A percentile compares a stretch with the other conserved stretches of the same genome.
Conservation (phyloP, 2,329 filamentous ascomycete genomes). For the Lachnellula arida region DNA sequence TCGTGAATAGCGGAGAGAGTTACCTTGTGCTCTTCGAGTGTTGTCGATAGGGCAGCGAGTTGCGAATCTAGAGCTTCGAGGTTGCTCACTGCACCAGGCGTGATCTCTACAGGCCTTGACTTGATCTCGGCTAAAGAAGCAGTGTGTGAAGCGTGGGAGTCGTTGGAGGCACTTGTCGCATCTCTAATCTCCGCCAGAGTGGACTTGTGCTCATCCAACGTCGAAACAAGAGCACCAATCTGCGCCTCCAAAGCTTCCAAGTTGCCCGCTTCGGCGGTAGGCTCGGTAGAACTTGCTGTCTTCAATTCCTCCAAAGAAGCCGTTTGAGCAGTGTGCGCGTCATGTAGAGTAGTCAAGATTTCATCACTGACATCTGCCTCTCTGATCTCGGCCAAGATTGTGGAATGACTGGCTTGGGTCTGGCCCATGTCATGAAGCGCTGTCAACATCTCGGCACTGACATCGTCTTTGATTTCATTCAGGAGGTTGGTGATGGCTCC, state of each 20-base stretch:
- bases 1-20: slow-evolving; percentile 9
- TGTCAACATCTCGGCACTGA: slow-evolving; percentile 30
- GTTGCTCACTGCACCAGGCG: background rate
- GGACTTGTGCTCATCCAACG: slow-evolving; percentile 18
- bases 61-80: background rate
- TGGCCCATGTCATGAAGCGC: slow-evolving; percentile 25
- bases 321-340: slow-evolving; percentile 14
- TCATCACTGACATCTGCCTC: slow-evolving; percentile 30
- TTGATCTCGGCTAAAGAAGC: slow-evolving; percentile 10
- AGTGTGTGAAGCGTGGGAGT: slow-evolving; percentile 8
- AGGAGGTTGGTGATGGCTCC: slow-evolving; percentile 21
- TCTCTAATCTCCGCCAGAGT: slow-evolving; percentile 11
- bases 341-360: slow-evolving; percentile 29
- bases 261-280: background rate
- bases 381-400: slow-evolving; percentile 22
- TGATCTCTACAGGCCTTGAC: background rate
- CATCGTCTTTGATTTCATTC: slow-evolving; percentile 30
- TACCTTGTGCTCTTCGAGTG: slow-evolving; percentile 8
- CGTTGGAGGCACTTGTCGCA: slow-evolving; percentile 9
- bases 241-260: slow-evolving; percentile 11
- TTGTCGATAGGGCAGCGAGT: slow-evolving; percentile 3
- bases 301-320: slow-evolving; percentile 19
- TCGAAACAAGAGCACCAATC: slow-evolving; percentile 10
- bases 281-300: slow-evolving; percentile 11
- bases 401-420: slow-evolving; percentile 16